phyloP scores from a whole-genome alignment of 2,329 filamentous ascomycete genomes.

The Coniochaeta prunicola region DNA sequence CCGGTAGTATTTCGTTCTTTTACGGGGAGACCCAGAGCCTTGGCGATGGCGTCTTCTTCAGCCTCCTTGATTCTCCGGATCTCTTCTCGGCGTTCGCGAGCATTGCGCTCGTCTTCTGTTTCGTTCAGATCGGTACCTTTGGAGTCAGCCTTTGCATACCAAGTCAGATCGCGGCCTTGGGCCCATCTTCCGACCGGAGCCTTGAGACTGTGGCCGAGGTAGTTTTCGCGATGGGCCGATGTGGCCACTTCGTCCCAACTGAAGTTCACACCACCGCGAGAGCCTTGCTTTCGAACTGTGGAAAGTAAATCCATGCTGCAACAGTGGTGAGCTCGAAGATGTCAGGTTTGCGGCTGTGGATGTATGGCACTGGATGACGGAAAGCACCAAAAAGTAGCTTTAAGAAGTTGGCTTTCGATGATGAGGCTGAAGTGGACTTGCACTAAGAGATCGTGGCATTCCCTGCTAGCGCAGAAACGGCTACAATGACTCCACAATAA shows the following conservation, averaged over 20 bases:
- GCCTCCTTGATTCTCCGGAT: slow-evolving; percentile 78
- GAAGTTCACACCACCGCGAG: slow-evolving; percentile 90
- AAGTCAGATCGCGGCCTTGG: slow-evolving; percentile 60
- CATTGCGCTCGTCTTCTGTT: slow-evolving; percentile 50
- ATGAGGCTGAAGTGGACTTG: background rate
- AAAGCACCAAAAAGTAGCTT: background rate
- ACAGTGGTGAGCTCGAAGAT: background rate
- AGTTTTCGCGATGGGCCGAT: slow-evolving; percentile 81
- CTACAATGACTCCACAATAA: too few relatives aligned
- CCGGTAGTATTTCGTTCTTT: slow-evolving; percentile 51
- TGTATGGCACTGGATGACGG: background rate
- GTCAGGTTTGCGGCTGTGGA: background rate
- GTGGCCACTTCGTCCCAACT: slow-evolving; percentile 91
- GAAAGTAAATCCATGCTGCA: slow-evolving; percentile 80
- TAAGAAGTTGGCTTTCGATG: background rate
- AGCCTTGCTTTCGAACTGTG: slow-evolving; percentile 83
- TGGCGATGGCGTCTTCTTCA: slow-evolving; percentile 84
- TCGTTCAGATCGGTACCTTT: slow-evolving; percentile 40
- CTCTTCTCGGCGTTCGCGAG: slow-evolving; percentile 65
- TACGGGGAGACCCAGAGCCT: slow-evolving; percentile 72
- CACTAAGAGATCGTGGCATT: background rate
- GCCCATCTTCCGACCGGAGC: slow-evolving; percentile 92
- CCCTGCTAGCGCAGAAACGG: background rate
- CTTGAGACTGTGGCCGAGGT: slow-evolving; percentile 84
- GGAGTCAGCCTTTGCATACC: slow-evolving; percentile 55